Percentiles rank a stretch among this genome's conserved stretches.
Conservation (phyloP, 2,329 filamentous ascomycete species). For the Phialemoniopsis sp. region DNA sequence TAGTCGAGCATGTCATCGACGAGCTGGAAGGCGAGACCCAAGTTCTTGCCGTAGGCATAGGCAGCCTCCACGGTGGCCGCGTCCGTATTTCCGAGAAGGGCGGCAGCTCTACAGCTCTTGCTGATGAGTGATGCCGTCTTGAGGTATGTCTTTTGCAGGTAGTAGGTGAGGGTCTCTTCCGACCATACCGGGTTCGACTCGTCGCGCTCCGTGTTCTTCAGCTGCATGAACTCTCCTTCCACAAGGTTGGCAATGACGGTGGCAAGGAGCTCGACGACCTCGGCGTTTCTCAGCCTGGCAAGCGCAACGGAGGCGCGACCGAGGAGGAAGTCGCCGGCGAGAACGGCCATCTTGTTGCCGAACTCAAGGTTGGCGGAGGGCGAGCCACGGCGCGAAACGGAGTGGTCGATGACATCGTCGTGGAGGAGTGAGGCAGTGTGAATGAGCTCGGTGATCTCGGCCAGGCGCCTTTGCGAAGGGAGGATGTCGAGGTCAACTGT, state of each 20-base stretch:
- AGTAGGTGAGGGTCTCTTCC: slow-evolving; percentile 86
- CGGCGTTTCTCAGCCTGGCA: slow-evolving; percentile 83
- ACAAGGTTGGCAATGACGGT: slow-evolving; percentile 97
- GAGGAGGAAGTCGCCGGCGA: slow-evolving; percentile 94
- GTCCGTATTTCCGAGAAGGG: slow-evolving; percentile 74
- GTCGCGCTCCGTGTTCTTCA: slow-evolving; percentile 91
- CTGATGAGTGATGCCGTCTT: slow-evolving; percentile 95
- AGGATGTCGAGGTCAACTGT: slow-evolving; percentile 64
- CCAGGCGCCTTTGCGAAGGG: slow-evolving; percentile 86
- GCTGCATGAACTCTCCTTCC: slow-evolving; percentile 98
- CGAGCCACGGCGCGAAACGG: slow-evolving; percentile 74
- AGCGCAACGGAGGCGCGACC: slow-evolving; percentile 91
- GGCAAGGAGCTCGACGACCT: slow-evolving; percentile 90
- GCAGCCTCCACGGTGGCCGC: slow-evolving; percentile 81
- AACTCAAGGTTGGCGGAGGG: slow-evolving; percentile 92
- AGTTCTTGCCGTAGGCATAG: slow-evolving; percentile 87
- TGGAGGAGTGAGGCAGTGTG: slow-evolving; percentile 95
- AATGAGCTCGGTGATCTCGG: slow-evolving; percentile 96
- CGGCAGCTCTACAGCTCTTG: slow-evolving; percentile 89
- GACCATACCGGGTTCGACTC: slow-evolving; percentile 82
- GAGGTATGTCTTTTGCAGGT: slow-evolving; percentile 96
- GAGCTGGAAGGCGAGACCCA: slow-evolving; percentile 93
- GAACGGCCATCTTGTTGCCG: slow-evolving; percentile 98
- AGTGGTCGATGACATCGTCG: slow-evolving; percentile 97
- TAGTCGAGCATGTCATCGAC: slow-evolving; percentile 99